Conservation (phyloP, 257 asterid genomes). For the Nicotiana paniculata region DNA sequence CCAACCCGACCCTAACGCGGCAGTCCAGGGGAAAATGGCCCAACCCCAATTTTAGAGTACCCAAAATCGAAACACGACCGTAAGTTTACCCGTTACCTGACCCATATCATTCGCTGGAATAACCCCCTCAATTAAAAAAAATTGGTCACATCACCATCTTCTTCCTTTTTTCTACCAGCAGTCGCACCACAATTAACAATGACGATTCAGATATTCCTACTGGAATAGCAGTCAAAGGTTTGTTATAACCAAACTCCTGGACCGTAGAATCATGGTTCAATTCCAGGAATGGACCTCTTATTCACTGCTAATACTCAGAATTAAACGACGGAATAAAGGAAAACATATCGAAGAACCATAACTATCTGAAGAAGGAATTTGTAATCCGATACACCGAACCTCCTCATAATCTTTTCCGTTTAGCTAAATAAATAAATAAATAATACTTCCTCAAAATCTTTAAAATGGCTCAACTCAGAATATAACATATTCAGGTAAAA, state of each 20-base stretch:
- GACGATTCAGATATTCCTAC: too few species aligned
- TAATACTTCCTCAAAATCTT: constrained; percentile 11
- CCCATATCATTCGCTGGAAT: too few species aligned
- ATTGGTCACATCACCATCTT: too few species aligned
- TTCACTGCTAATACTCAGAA: constrained; percentile 47
- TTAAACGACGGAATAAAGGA: constrained; percentile 74
- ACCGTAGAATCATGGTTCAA: constrained; percentile 30
- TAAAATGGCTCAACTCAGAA: background rate
- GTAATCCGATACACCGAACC: constrained; percentile 13
- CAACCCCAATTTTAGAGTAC: too few species aligned
- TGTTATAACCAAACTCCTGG: constrained; percentile 9
- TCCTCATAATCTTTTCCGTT: constrained; percentile 18
- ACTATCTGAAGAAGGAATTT: constrained; percentile 66
- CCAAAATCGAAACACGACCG: too few species aligned
- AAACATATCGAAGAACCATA: constrained; percentile 54
- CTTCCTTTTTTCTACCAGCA: too few species aligned
- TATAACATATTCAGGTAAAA: background rate
- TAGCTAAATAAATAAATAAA: background rate
- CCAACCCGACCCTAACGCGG: too few species aligned
- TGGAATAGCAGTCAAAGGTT: too few species aligned
- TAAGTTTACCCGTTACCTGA: too few species aligned
- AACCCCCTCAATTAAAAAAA: too few species aligned
- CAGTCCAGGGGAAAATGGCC: too few species aligned
- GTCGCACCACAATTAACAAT: too few species aligned
- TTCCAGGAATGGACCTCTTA: constrained; percentile 59